Percentiles rank a stretch among this genome's conserved stretches.
These are phyloP conservation scores for Strobilomyces echinocephalus DNA, from an alignment of 768 basidiomycete species.

Conservation along the genomic window DNA sequence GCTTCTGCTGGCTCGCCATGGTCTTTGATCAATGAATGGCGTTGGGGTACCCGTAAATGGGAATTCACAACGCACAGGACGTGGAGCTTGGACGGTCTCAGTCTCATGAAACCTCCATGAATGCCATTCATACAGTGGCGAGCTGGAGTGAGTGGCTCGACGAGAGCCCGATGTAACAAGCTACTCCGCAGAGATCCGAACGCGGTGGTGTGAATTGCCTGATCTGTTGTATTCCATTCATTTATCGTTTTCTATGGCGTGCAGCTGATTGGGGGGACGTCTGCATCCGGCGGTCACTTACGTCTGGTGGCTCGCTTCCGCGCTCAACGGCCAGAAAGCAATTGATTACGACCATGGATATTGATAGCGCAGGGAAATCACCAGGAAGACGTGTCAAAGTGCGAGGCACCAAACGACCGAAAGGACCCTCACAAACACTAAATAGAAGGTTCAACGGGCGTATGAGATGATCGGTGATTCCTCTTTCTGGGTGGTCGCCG, in stretches of 20 bases:
- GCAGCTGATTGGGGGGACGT: conserved; percentile 22
- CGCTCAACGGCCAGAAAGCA: conserved; percentile 18
- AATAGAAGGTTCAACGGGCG: conserved; percentile 27
- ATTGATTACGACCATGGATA: conserved; percentile 13
- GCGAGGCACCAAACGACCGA: conserved; percentile 15
- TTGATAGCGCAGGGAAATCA: conserved; percentile 22
- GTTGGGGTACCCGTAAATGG: conserved; percentile 4
- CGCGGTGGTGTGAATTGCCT: conserved; percentile 10
- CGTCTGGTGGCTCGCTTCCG: conserved; percentile 32
- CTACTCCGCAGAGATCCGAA: conserved; percentile 15
- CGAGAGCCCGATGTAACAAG: conserved; percentile 10
- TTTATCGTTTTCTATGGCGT: conserved; percentile 20
- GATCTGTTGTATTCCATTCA: conserved; percentile 18
- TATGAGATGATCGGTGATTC: conserved; percentile 24
- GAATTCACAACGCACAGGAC: conserved; percentile 26
- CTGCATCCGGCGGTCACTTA: conserved; percentile 27
- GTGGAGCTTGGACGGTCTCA: conserved; percentile 28
- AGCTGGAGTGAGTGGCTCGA: conserved; percentile 9
- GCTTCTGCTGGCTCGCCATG: conserved; percentile 13
- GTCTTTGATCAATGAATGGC: conserved; percentile 15
- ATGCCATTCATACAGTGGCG: conserved; percentile 15
- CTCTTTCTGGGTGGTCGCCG: conserved; percentile 10
- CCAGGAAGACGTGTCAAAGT: conserved; percentile 12
- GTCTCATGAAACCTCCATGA: conserved; percentile 12
- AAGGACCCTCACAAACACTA: conserved; percentile 20